phyloP scores from a whole-genome alignment of 2,329 filamentous ascomycete species.

The Ophiostoma angusticollis region DNA sequence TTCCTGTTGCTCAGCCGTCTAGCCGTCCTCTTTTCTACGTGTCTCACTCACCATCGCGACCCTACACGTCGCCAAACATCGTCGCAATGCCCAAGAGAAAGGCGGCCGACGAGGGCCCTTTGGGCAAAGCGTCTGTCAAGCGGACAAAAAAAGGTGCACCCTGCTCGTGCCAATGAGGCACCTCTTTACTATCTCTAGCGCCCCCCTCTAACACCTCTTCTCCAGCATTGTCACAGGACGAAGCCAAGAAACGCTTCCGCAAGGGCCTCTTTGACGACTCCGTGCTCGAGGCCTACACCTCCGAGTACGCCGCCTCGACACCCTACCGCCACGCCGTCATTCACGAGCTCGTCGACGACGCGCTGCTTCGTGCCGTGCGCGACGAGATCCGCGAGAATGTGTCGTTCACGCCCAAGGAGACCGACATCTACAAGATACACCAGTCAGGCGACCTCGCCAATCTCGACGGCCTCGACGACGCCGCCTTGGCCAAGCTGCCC shows the following conservation, averaged over 20 bases:
- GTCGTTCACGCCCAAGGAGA: constrained; percentile 95
- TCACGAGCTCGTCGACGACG: constrained; percentile 62
- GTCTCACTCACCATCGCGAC: too few relatives aligned
- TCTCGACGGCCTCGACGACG: constrained; percentile 82
- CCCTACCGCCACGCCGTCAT: constrained; percentile 94
- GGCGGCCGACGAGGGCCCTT: too few relatives aligned
- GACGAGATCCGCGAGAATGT: constrained; percentile 82
- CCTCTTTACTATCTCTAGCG: too few relatives aligned
- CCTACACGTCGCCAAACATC: too few relatives aligned
- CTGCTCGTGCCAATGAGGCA: too few relatives aligned
- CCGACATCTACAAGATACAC: constrained; percentile 98
- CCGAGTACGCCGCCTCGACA: constrained; percentile 48
- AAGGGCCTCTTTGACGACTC: constrained; percentile 50
- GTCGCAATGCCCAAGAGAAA: too few relatives aligned
- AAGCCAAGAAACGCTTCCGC: constrained; percentile 48
- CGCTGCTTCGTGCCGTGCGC: constrained; percentile 74
- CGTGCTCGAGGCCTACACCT: constrained; percentile 45
- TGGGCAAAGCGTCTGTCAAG: too few relatives aligned
- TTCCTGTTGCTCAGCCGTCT: too few relatives aligned
- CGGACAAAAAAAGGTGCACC: too few relatives aligned
- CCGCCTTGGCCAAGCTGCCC: constrained; percentile 72
- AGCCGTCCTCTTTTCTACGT: too few relatives aligned
- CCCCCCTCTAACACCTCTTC: background rate
- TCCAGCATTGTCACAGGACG: constrained; percentile 34
- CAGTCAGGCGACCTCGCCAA: constrained; percentile 97